These are phyloP conservation scores for Chalciporus sp. DNA, from an alignment of 1,284 basidiomycete species.

Conservation along the genomic window DNA sequence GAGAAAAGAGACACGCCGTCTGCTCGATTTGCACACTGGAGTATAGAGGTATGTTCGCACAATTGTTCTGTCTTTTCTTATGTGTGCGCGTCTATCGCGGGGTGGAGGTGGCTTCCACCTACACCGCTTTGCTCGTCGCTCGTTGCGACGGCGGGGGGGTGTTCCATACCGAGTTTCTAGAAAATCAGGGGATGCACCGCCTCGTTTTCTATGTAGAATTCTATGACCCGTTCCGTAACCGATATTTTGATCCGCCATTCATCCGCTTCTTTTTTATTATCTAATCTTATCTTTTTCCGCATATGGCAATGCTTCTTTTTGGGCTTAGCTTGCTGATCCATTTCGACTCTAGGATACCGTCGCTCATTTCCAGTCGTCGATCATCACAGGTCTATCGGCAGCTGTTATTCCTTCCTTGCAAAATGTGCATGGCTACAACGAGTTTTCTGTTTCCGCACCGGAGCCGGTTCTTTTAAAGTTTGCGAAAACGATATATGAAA, in stretches of 20 bases:
- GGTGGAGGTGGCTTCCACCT: background rate
- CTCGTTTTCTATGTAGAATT: constrained; percentile 14
- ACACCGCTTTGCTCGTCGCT: background rate
- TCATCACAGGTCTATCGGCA: constrained; percentile 62
- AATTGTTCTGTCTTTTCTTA: background rate
- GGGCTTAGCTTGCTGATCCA: background rate
- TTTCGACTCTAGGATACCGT: constrained; percentile 58
- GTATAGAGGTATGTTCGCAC: constrained; percentile 52
- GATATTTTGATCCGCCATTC: constrained; percentile 4
- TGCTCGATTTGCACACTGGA: constrained; percentile 57
- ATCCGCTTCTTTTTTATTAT: background rate
- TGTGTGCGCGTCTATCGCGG: background rate
- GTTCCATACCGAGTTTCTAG: constrained; percentile 4
- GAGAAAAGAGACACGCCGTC: constrained; percentile 52
- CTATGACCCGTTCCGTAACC: background rate
- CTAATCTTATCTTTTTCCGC: background rate
- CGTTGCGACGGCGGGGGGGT: background rate
- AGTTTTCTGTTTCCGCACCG: constrained; percentile 86
- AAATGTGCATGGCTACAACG: constrained; percentile 83
- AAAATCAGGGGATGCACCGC: constrained; percentile 17
- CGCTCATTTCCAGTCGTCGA: constrained; percentile 64
- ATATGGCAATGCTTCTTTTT: background rate
- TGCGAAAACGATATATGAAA: constrained; percentile 91
- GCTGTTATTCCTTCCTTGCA: constrained; percentile 70
- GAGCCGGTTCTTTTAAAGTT: constrained; percentile 88